phyloP scores from a whole-genome alignment of 129 eudicot species.

The Helianthus tuberosus region DNA sequence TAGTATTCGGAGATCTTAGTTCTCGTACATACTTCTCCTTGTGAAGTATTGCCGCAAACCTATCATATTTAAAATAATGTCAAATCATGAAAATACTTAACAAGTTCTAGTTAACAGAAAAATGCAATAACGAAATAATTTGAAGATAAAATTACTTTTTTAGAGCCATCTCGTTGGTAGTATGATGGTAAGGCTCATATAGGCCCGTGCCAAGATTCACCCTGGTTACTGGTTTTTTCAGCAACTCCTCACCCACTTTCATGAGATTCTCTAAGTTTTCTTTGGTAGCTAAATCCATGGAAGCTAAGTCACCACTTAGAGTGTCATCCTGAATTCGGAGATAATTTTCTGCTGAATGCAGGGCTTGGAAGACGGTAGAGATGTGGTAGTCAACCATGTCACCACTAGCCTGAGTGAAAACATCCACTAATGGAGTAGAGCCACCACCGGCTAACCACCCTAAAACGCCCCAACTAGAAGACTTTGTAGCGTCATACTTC shows the following conservation, averaged over 20 bases:
- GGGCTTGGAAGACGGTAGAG: not conserved
- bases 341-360: conserved; percentile 1
- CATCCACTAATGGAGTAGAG: not conserved
- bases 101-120: too few species aligned
- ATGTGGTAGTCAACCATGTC: conserved; percentile 9
- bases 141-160: not conserved
- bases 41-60: conserved; percentile 33
- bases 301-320: not conserved
- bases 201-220: conserved; percentile 1
- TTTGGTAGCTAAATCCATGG: not conserved
- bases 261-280: not conserved
- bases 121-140: not conserved
- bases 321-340: conserved; percentile 10
- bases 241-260: not conserved
- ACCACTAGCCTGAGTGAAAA: not conserved
- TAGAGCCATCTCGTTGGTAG: conserved; percentile 6
- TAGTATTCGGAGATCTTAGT: conserved; percentile 38
- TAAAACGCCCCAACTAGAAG: conserved; percentile 7
- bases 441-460: conserved; percentile 1
- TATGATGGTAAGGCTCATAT: not conserved
- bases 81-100: not conserved
- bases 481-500: conserved; percentile 2
- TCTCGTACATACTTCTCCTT: conserved; percentile 43
- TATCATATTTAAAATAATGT: not conserved
- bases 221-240: not conserved